phyloP scores from a whole-genome alignment of 352 stramenopile genomes.

The Elongisporangium undulatum region DNA sequence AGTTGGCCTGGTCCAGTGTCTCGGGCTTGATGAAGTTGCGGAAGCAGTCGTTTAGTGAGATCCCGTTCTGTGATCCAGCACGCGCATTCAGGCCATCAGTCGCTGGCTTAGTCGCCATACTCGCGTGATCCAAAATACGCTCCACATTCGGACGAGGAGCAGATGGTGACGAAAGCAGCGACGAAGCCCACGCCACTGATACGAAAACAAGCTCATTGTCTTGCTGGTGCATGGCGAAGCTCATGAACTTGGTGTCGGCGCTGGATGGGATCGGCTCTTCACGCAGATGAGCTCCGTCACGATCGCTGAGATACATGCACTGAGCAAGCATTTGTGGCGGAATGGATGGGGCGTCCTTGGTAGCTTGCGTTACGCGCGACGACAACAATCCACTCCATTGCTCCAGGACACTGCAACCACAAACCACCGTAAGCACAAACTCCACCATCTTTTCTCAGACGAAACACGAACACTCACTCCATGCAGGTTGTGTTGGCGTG shows the following conservation, averaged over 20 bases:
- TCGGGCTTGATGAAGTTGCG: conserved; percentile 82
- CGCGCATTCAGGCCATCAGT: conserved; percentile 3
- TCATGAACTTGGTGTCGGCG: conserved; percentile 36
- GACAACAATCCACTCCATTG: conserved; percentile 50
- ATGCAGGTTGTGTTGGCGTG: conserved; percentile 51
- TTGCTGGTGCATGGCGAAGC: conserved; percentile 39
- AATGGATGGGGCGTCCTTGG: conserved; percentile 13
- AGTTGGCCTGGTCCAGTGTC: conserved; percentile 77
- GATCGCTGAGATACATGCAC: conserved; percentile 51
- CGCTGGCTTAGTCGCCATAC: conserved; percentile 21
- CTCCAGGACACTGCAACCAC: conserved; percentile 32
- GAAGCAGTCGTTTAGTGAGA: conserved; percentile 78
- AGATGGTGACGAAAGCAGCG: conserved; percentile 30
- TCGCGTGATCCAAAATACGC: conserved; percentile 50
- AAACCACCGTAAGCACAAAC: not conserved
- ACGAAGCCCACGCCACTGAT: conserved; percentile 46
- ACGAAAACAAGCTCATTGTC: conserved; percentile 47
- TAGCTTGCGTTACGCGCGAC: conserved; percentile 33
- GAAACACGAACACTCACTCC: conserved; percentile 20
- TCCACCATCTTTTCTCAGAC: not conserved
- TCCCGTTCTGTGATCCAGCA: conserved; percentile 16
- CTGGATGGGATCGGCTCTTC: conserved; percentile 42
- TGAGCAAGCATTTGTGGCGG: conserved; percentile 35
- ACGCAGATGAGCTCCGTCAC: conserved; percentile 45
- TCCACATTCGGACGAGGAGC: conserved; percentile 46